phyloP scores from a whole-genome alignment of 1,284 basidiomycete genomes.

The Chalciporus piperatoides region DNA sequence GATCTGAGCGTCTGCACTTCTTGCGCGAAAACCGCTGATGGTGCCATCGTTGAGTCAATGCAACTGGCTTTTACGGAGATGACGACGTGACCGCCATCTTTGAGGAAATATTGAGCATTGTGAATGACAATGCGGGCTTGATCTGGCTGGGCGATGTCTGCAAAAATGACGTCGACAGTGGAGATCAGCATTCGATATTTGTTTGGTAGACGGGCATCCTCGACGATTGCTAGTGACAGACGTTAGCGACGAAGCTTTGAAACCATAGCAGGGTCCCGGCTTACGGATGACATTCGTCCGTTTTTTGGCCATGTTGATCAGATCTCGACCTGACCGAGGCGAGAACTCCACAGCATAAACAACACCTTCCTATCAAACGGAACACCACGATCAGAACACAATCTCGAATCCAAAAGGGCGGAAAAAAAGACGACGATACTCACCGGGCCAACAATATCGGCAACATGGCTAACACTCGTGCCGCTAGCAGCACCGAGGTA shows the following conservation, averaged over 20 bases:
- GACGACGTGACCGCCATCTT: constrained; percentile 88
- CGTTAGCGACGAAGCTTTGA: constrained; percentile 2
- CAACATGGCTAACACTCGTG: constrained; percentile 97
- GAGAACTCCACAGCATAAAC: constrained; percentile 99
- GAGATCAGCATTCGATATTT: constrained; percentile 95
- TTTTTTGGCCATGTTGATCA: constrained; percentile 99
- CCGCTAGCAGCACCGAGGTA: constrained; percentile 98
- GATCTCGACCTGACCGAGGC: constrained; percentile 91
- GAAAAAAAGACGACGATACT: constrained; percentile 32
- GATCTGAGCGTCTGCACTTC: constrained; percentile 87
- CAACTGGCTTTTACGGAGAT: constrained; percentile 99
- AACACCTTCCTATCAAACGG: constrained; percentile 70
- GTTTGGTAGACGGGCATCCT: constrained; percentile 94
- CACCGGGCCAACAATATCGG: constrained; percentile 95
- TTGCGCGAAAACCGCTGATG: constrained; percentile 86
- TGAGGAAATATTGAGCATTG: constrained; percentile 96
- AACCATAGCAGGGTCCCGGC: constrained; percentile 32
- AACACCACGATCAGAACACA: constrained; percentile 2
- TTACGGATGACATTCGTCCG: constrained; percentile 97
- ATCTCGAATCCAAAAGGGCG: not conserved
- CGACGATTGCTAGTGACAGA: constrained; percentile 77
- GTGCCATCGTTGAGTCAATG: constrained; percentile 92
- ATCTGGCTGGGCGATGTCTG: constrained; percentile 98
- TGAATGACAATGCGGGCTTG: constrained; percentile 93
- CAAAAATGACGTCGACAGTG: constrained; percentile 94